Evolutionary conservation across 2,329 filamentous ascomycete species (phyloP).

Genomic region (Juglanconis juglandina): DNA sequence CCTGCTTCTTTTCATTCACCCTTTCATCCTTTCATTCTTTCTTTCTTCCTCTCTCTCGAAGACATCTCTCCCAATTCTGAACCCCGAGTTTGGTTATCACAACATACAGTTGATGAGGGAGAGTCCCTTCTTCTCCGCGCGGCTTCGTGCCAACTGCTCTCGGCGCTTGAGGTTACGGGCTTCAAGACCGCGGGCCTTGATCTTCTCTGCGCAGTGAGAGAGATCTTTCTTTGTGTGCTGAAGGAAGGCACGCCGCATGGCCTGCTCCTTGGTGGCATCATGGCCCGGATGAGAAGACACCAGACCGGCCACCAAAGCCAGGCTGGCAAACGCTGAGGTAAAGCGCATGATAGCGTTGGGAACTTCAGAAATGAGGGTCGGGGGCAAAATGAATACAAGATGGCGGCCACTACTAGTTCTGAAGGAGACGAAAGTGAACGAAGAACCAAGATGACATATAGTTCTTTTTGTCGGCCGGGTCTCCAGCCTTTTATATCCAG

Average conservation of each 20-base stretch:
- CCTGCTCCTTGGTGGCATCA: conserved; percentile 36
- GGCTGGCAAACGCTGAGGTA: conserved; percentile 21
- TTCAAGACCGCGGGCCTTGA: conserved; percentile 37
- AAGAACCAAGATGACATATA: not conserved
- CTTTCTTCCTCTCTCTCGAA: too few species aligned
- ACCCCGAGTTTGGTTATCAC: not conserved
- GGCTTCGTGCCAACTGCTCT: conserved; percentile 27
- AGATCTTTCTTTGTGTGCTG: conserved; percentile 32
- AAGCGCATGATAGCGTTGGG: conserved; percentile 23
- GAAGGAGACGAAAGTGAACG: not conserved
- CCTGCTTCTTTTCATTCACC: too few species aligned
- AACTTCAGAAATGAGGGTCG: not conserved
- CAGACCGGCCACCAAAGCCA: conserved; percentile 21
- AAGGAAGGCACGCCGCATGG: conserved; percentile 37
- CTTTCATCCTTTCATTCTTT: too few species aligned
- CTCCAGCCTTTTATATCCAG: not conserved
- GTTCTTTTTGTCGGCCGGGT: not conserved
- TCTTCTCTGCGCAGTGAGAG: conserved; percentile 35
- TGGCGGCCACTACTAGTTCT: not conserved
- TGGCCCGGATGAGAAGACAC: conserved; percentile 39
- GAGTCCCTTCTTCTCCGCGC: conserved; percentile 32
- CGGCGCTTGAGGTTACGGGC: conserved; percentile 35
- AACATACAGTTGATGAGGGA: not conserved
- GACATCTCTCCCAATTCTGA: too few species aligned
- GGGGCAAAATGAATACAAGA: not conserved